Evolutionary conservation across 78 protist species (phyloP), one percentile per base, ranked within the genome.

Genomic region (Dictyostelium purpureum): DNA sequence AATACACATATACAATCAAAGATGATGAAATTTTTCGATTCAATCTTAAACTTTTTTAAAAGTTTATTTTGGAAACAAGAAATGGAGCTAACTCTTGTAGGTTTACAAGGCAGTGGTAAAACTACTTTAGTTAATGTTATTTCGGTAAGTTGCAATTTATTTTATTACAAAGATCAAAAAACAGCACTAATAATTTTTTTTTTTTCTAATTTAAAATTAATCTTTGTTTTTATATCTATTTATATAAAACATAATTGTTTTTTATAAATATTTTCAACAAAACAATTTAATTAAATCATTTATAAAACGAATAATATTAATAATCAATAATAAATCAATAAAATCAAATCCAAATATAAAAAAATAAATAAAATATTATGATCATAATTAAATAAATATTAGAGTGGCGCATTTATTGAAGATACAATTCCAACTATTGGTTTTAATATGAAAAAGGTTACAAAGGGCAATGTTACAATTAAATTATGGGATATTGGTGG

Each of bases 401-500:
- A 95, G 94, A 59, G 61, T 7, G 98, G 97, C 6, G 38, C 79
- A 38, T 96, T 83, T 77, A 18, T 45, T 10, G 97, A 96, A 43
- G 98, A 97, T 90, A 97, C 96, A 95, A 96, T 97, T n/a, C 99
- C 99, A 28, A 98, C 99, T 0, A 94, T 98, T 11, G 99, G 99
- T 11, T 96, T 98, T 87, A 97, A 98, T 89, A 97, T 97, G 96
- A 79, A 95, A 42, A 98, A 98, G 57, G 97, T 98, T 12, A 90
- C 98, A 10, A 97, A 98, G 77, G 99, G 99, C 31, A 95, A 89
- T 52, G 98, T 96, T 45, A 95, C 97, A 7, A 96, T 96, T 38
- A 95, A 95, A 76, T 83, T 97, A 19, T 98, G 99, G 99, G 99
- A 98, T 52, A 95, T 98, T 43, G 99, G 99, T 6, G 99, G 99